A percentile compares a stretch with the other conserved stretches of the same genome.
These are phyloP conservation scores for Apiospora phragmitis DNA, from an alignment of 2,329 filamentous ascomycete genomes.

Conservation along the genomic window DNA sequence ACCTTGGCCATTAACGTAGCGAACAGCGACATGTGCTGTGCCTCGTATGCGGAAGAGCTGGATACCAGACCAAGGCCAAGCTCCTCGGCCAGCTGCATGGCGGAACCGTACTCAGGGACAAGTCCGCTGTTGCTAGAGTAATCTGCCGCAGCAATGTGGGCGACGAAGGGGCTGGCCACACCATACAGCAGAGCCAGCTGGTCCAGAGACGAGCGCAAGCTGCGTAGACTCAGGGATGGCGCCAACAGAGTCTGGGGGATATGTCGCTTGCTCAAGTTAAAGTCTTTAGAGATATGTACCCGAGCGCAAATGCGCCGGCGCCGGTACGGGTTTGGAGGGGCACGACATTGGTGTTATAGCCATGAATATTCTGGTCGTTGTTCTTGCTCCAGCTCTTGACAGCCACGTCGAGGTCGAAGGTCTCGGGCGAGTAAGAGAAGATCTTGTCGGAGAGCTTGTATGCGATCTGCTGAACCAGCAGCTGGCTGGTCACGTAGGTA, in stretches of 20 bases:
- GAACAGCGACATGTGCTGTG: conserved; percentile 93
- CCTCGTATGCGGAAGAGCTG: conserved; percentile 84
- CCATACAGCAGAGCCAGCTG: conserved; percentile 90
- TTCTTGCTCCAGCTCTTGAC: conserved; percentile 74
- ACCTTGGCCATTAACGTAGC: conserved; percentile 78
- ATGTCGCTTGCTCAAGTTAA: conserved; percentile 86
- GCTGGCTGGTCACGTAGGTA: conserved; percentile 90
- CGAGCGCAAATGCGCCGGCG: conserved; percentile 86
- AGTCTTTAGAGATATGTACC: conserved; percentile 97
- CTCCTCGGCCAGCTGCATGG: conserved; percentile 82
- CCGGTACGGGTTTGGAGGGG: conserved; percentile 85
- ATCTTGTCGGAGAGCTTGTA: conserved; percentile 96
- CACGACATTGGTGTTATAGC: conserved; percentile 75
- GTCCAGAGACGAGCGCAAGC: conserved; percentile 81
- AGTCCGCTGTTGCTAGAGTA: conserved; percentile 71
- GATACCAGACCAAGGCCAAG: conserved; percentile 84
- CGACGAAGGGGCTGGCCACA: conserved; percentile 89
- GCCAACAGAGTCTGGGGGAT: conserved; percentile 90
- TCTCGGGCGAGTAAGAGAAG: conserved; percentile 93
- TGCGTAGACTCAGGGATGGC: conserved; percentile 77
- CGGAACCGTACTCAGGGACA: conserved; percentile 82
- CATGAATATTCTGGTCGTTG: conserved; percentile 76
- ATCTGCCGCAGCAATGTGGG: conserved; percentile 88
- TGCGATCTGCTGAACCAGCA: conserved; percentile 92
- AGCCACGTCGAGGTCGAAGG: conserved; percentile 86